Conservation (phyloP, 164 flowering plant species). For the Stephania japonica region DNA sequence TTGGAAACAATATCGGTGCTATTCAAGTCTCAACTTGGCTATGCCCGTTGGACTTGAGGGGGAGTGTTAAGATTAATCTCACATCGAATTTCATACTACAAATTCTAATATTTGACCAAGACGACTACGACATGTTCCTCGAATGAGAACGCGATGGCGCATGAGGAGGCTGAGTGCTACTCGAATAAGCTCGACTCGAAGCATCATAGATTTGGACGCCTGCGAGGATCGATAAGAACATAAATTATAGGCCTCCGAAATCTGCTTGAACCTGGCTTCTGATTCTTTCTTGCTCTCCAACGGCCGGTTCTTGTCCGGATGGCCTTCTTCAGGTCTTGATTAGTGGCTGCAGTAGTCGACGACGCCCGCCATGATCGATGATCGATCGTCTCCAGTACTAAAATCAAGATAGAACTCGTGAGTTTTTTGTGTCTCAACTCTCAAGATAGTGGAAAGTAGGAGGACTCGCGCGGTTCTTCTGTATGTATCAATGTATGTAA, state of each 20-base stretch:
- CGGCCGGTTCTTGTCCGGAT: conserved; percentile 78
- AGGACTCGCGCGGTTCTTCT: too few relatives aligned
- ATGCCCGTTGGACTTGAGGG: too few relatives aligned
- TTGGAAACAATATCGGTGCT: too few relatives aligned
- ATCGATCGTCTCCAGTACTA: background rate
- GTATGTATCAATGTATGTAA: too few relatives aligned
- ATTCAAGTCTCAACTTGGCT: too few relatives aligned
- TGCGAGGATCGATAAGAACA: conserved; percentile 64
- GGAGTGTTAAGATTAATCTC: too few relatives aligned
- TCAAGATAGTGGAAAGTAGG: too few relatives aligned
- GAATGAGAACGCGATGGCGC: background rate
- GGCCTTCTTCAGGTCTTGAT: conserved; percentile 58
- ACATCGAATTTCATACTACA: too few relatives aligned
- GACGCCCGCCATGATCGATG: conserved; percentile 23
- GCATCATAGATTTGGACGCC: conserved; percentile 86
- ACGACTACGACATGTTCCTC: conserved; percentile 21
- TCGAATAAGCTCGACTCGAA: conserved; percentile 13
- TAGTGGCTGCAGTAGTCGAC: conserved; percentile 76
- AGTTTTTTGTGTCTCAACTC: too few relatives aligned
- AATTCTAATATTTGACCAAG: conserved; percentile 48
- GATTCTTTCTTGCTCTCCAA: conserved; percentile 36
- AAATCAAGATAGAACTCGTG: background rate
- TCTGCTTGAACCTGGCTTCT: conserved; percentile 71
- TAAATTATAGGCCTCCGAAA: conserved; percentile 83
- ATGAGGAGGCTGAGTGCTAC: conserved; percentile 12